Base-by-base conservation (phyloP, 2,329 filamentous ascomycete genomes). In the Aspergillus caelatus region DNA sequence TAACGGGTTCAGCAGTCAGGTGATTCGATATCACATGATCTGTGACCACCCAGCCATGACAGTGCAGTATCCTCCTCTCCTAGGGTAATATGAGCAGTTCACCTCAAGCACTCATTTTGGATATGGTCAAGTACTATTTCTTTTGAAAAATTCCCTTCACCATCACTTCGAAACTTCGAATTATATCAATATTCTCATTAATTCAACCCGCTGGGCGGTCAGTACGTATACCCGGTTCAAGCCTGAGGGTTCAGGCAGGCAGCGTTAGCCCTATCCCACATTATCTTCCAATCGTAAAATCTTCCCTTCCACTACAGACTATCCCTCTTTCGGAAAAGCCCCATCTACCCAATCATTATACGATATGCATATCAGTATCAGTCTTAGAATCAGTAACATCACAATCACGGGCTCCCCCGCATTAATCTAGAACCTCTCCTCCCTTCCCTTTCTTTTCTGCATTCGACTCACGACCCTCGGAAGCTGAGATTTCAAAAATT, bases 241-340 rank as follows among this genome's bases (percentile, higher is more conserved):
- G 30, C 52, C 52, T 54, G 16, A 39, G 10, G 10, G n/a, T 26
- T 55, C 11, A 55, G 52, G 52, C 52, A 55, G 19, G 3, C 2
- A 26, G 26, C 34, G 32, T 55, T 55, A 55, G 52, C 52, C 52
- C 52, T 55, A 55, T 55, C 52, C 52, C 52, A 55, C 52, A 55
- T 55, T 39, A 55, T 55, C 32, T 39, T 55, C 32, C 52, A 55
- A 23, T 55, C 30, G 28, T 32, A 52, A 52, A 52, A 52, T 52
- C 28, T 34, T 11, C 26, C 26, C 10, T n/a, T 32, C 48, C 48
- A 32, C 16, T 1, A 16, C 45, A 1, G 12, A 23, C 48, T 52
- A 52, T 21, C 4, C 28, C 48, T n/a, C 4, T 21, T 52, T 32
- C 28, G 19, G 28, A 34, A 52, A n/a, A 6, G 4, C 23, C 2